These are phyloP conservation scores for Pythium aristosporum DNA, from an alignment of 352 stramenopile genomes.

Conservation along the genomic window DNA sequence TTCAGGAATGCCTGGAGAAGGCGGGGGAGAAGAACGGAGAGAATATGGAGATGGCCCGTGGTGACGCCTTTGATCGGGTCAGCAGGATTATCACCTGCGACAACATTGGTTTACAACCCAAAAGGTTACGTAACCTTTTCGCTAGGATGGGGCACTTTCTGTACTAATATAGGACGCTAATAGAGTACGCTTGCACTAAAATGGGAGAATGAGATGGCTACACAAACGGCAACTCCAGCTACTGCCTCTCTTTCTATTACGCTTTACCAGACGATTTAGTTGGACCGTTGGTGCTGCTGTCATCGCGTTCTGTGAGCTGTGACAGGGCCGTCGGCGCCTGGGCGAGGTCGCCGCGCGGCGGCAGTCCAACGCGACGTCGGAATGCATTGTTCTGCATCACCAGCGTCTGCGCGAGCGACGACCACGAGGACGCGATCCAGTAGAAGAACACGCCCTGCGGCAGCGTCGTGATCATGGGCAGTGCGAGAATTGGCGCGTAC, in stretches of 20 bases:
- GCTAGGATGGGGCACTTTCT: too few species aligned
- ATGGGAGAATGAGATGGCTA: too few species aligned
- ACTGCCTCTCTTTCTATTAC: background rate
- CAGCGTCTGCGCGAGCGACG: slow-evolving; percentile 56
- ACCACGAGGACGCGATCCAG: slow-evolving; percentile 73
- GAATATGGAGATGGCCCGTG: background rate
- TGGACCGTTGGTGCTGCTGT: background rate
- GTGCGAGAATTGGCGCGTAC: slow-evolving; percentile 53
- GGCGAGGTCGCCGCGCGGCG: slow-evolving; percentile 35
- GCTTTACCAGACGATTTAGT: background rate
- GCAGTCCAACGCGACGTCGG: slow-evolving; percentile 52
- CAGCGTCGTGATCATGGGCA: slow-evolving; percentile 27
- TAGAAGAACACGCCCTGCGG: slow-evolving; percentile 82
- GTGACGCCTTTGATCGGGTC: too few species aligned
- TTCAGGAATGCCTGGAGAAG: background rate
- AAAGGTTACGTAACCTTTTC: too few species aligned
- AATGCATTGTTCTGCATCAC: slow-evolving; percentile 71
- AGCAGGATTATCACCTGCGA: too few species aligned
- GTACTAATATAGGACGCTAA: too few species aligned
- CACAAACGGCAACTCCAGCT: too few species aligned
- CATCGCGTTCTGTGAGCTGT: background rate
- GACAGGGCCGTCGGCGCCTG: slow-evolving; percentile 18
- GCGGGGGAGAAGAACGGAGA: background rate
- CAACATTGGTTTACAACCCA: background rate
- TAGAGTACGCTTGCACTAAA: too few species aligned